Conservation (phyloP, 257 asterid species). For the Paraleonurus japonicus region DNA sequence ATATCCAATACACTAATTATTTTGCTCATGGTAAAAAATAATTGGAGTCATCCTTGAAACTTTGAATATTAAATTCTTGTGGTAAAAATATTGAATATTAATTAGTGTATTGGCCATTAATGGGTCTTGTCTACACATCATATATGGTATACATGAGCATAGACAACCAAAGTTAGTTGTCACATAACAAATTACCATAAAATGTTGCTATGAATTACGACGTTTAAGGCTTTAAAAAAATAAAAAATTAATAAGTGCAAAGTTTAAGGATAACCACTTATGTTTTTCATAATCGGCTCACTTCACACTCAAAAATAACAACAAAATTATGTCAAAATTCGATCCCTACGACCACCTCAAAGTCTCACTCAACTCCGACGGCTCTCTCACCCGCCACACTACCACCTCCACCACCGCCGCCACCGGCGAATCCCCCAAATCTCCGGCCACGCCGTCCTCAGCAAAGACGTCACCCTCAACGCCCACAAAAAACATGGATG, state of each 20-base stretch:
- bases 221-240: background rate
- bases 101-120: no score
- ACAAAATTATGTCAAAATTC: slow-evolving; percentile 47
- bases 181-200: background rate
- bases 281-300: background rate
- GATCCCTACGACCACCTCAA: slow-evolving; percentile 70
- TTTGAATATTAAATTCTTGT: no score
- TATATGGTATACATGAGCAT: no score
- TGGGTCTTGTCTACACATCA: no score
- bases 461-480: slow-evolving; percentile 67
- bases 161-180: background rate
- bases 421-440: slow-evolving; percentile 43
- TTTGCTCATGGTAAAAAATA: no score
- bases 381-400: slow-evolving; percentile 59
- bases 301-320: background rate
- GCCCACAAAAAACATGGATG: slow-evolving; percentile 57
- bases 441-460: slow-evolving; percentile 45
- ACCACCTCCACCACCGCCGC: slow-evolving; percentile 50
- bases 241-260: no score
- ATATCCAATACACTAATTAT: no score
- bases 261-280: background rate
- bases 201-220: background rate
- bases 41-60: no score
- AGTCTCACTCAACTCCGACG: slow-evolving; percentile 54
- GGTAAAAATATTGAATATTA: no score